phyloP scores from a whole-genome alignment of 73 alveolate species.

The Blepharisma stoltei region DNA sequence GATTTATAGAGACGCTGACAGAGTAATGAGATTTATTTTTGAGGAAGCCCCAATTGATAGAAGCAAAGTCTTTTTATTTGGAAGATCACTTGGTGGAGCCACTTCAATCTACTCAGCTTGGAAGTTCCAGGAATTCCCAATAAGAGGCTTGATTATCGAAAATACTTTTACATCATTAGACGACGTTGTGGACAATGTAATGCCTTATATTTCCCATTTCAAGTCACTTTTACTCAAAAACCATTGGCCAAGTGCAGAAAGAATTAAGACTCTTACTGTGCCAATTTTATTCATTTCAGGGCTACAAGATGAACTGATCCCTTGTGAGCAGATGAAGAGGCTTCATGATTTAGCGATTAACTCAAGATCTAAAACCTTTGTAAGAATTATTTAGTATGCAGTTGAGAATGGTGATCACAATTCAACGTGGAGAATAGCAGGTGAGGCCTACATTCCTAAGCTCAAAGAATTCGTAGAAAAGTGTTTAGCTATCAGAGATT shows the following conservation, averaged over 20 bases:
- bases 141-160: conserved; percentile 88
- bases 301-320: conserved; percentile 45
- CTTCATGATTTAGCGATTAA: conserved; percentile 18
- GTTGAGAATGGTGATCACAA: conserved; percentile 56
- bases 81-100: conserved; percentile 97
- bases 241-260: conserved; percentile 75
- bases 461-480: no score
- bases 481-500: no score
- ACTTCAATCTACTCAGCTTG: conserved; percentile 79
- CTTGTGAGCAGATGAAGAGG: conserved; percentile 39
- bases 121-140: conserved; percentile 22
- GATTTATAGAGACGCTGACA: conserved; percentile 80
- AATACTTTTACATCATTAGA: conserved; percentile 89
- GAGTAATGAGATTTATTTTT: conserved; percentile 65
- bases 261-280: conserved; percentile 43
- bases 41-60: conserved; percentile 68
- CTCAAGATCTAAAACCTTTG: neutral
- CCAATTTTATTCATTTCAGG: conserved; percentile 63
- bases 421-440: conserved; percentile 42
- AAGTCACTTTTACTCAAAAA: conserved; percentile 65
- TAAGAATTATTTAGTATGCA: conserved; percentile 16
- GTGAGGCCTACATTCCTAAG: conserved; percentile 3
- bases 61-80: conserved; percentile 73
- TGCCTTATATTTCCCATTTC: conserved; percentile 66
- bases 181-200: conserved; percentile 83